These are phyloP conservation scores for Cucumis cinereus DNA, from an alignment of 306 rosid genomes.

Conservation along the genomic window DNA sequence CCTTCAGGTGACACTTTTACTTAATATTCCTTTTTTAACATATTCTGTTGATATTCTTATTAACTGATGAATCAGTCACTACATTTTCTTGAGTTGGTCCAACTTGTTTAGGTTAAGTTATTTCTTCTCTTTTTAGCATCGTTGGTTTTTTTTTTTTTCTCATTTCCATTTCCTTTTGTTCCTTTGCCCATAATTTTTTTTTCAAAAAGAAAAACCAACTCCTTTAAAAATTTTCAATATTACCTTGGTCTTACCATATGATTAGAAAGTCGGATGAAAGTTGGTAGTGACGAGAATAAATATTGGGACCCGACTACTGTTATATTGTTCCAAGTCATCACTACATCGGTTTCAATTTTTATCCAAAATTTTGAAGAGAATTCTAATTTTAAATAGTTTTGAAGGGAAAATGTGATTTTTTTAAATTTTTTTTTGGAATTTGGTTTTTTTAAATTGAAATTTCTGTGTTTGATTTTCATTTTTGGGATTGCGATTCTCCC, in stretches of 20 bases:
- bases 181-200: neutral
- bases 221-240: too few species aligned
- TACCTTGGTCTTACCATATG: too few species aligned
- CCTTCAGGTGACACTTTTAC: neutral
- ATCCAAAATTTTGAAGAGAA: neutral
- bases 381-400: too few species aligned
- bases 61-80: neutral
- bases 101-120: neutral
- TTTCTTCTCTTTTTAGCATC: neutral
- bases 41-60: neutral
- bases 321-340: too few species aligned
- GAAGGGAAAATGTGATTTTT: too few species aligned
- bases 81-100: neutral
- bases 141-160: too few species aligned
- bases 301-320: too few species aligned
- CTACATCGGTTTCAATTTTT: too few species aligned
- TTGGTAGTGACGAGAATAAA: too few species aligned
- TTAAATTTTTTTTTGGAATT: too few species aligned
- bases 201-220: too few species aligned
- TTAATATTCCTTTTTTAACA: neutral
- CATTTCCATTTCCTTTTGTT: neutral
- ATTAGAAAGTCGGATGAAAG: too few species aligned
- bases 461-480: neutral
- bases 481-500: neutral
- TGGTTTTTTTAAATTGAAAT: neutral